Evolutionary conservation across 768 basidiomycete species (phyloP).

Genomic region (Phanerodontia chrysosporium): DNA sequence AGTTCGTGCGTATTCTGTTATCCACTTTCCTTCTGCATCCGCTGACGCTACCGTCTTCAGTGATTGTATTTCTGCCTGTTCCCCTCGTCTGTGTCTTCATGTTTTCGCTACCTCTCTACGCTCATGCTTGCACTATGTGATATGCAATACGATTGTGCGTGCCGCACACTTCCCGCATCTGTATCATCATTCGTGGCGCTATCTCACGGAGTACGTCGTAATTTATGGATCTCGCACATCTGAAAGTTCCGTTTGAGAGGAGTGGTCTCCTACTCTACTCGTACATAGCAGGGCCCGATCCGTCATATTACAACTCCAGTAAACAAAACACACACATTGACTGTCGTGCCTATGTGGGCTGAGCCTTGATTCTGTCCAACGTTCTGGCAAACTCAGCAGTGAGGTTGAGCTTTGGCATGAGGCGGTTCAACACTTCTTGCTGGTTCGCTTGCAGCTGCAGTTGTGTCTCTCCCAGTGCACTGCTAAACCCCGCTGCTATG

Average conservation of each 20-base stretch:
- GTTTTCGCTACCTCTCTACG: slow-evolving; percentile 16
- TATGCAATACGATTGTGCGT: slow-evolving; percentile 25
- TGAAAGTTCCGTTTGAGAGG: background rate
- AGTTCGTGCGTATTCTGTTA: slow-evolving; percentile 71
- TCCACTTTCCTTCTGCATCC: background rate
- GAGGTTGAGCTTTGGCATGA: background rate
- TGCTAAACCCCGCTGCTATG: background rate
- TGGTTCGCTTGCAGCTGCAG: background rate
- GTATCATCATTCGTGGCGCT: slow-evolving; percentile 3
- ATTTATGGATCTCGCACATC: slow-evolving; percentile 1
- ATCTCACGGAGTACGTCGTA: slow-evolving; percentile 1
- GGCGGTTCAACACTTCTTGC: background rate
- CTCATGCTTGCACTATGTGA: slow-evolving; percentile 23
- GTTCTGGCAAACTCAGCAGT: background rate
- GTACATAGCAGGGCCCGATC: background rate
- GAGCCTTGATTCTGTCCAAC: too few species aligned
- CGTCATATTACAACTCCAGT: background rate
- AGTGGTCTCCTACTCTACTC: background rate
- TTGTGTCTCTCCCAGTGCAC: background rate
- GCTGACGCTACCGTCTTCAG: slow-evolving; percentile 8
- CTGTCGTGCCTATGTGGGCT: too few species aligned
- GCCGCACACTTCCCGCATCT: slow-evolving; percentile 3
- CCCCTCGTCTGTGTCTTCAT: slow-evolving; percentile 15
- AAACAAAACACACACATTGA: background rate
- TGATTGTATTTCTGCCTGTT: slow-evolving; percentile 19